Conservation (phyloP, 2,329 filamentous ascomycete species). For the Alternaria novae-zelandiae region DNA sequence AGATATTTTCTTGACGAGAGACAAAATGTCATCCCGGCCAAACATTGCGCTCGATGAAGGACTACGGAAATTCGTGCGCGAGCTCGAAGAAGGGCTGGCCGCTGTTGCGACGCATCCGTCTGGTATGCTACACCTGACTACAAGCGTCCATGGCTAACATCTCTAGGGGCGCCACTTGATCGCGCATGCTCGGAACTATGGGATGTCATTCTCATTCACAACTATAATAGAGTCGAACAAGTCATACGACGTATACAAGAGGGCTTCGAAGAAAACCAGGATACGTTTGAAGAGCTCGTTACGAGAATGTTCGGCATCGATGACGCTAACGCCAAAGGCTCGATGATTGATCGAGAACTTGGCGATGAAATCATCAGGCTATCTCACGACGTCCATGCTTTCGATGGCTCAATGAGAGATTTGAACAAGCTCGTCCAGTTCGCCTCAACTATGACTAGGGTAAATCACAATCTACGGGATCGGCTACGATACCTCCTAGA, state of each 20-base stretch:
- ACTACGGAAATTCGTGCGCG: not conserved
- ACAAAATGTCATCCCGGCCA: not conserved
- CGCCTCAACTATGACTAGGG: not conserved
- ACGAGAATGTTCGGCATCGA: conserved; percentile 8
- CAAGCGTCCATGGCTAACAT: not conserved
- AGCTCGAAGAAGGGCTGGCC: not conserved
- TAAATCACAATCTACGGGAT: not conserved
- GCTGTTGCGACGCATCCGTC: not conserved
- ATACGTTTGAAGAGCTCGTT: not conserved
- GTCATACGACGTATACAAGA: not conserved
- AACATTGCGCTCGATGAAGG: not conserved
- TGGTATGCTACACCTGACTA: rapidly evolving
- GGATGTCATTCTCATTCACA: not conserved
- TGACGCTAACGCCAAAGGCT: not conserved
- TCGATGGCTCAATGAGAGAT: not conserved
- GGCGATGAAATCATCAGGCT: conserved; percentile 4
- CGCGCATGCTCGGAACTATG: not conserved
- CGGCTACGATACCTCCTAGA: conserved; percentile 10
- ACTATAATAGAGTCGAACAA: not conserved
- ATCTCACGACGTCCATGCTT: not conserved
- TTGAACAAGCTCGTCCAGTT: not conserved
- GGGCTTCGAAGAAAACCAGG: not conserved
- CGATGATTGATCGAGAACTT: conserved; percentile 2
- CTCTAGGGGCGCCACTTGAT: not conserved
- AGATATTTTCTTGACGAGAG: not conserved